These are phyloP conservation scores for Zangia roseola DNA, from an alignment of 768 basidiomycete genomes.

Conservation along the genomic window DNA sequence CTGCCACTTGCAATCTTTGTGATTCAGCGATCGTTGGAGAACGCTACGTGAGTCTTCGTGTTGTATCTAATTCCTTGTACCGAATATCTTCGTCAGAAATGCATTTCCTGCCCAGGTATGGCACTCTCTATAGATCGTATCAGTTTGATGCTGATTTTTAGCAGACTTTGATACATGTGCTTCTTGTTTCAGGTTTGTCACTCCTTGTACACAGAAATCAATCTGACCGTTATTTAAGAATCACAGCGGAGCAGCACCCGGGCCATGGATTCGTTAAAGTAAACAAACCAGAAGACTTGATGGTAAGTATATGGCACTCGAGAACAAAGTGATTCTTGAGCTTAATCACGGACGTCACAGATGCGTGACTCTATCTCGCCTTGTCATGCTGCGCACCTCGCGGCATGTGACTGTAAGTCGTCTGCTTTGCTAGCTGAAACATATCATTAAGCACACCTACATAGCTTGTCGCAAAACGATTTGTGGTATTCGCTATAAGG, in stretches of 20 bases:
- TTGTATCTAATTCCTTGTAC: neutral
- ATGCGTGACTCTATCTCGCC: conserved; percentile 24
- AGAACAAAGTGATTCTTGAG: neutral
- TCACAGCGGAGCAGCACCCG: conserved; percentile 74
- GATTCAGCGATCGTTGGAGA: conserved; percentile 65
- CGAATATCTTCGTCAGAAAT: conserved; percentile 57
- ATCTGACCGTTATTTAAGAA: conserved; percentile 37
- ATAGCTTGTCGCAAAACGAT: conserved; percentile 51
- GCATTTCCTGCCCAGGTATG: conserved; percentile 59
- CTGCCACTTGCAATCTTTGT: conserved; percentile 76
- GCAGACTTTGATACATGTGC: conserved; percentile 76
- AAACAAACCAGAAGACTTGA: conserved; percentile 48
- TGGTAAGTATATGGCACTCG: conserved; percentile 42
- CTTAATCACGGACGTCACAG: conserved; percentile 20
- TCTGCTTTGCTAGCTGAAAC: neutral
- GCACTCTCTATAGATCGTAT: neutral
- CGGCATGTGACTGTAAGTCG: conserved; percentile 54
- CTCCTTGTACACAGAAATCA: neutral
- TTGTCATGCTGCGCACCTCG: conserved; percentile 43
- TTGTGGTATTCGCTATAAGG: conserved; percentile 71
- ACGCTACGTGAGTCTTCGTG: conserved; percentile 58
- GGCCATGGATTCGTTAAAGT: conserved; percentile 71
- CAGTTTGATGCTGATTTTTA: conserved; percentile 7
- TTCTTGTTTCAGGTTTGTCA: conserved; percentile 61
- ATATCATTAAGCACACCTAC: neutral